phyloP scores from a whole-genome alignment of 495 filamentous ascomycete species.

The Baudoinia panamericana region DNA sequence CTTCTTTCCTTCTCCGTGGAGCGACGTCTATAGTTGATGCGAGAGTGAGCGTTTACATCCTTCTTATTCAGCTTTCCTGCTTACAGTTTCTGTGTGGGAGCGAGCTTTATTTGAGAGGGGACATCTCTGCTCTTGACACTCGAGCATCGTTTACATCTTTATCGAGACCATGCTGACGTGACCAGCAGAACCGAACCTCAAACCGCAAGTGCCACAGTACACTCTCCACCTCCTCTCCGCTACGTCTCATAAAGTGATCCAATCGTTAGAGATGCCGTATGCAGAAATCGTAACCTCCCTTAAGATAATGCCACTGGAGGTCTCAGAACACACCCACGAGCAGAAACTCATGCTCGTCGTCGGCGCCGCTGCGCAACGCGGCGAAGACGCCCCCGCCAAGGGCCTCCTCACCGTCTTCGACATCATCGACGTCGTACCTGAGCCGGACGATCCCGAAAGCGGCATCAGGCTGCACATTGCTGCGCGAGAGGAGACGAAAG shows the following conservation, averaged over 20 bases:
- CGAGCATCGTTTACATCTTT: no score
- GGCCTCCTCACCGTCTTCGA: slow-evolving; percentile 90
- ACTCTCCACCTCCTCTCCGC: slow-evolving; percentile 17
- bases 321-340: slow-evolving; percentile 80
- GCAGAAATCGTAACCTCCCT: slow-evolving; percentile 54
- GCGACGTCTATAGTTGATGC: slow-evolving; percentile 24
- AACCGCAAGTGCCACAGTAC: slow-evolving; percentile 15
- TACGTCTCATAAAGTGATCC: slow-evolving; percentile 5
- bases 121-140: slow-evolving; percentile 4
- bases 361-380: slow-evolving; percentile 66
- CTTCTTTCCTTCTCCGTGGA: slow-evolving; percentile 14
- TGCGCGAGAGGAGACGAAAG: slow-evolving; percentile 79
- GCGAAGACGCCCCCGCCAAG: slow-evolving; percentile 74
- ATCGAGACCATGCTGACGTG: neutral
- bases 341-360: slow-evolving; percentile 68
- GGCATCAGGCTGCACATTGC: slow-evolving; percentile 72
- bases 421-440: slow-evolving; percentile 72
- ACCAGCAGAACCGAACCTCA: neutral
- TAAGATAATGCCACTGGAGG: slow-evolving; percentile 70
- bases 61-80: neutral
- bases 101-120: slow-evolving; percentile 30
- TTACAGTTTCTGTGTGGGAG: slow-evolving; percentile 28
- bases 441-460: slow-evolving; percentile 73
- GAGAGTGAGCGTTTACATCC: slow-evolving; percentile 33
- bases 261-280: slow-evolving; percentile 19